Percentiles rank a stretch among this genome's conserved stretches.
phyloP scores from a whole-genome alignment of 1,284 basidiomycete species.

The Rhodotorula glutinis region DNA sequence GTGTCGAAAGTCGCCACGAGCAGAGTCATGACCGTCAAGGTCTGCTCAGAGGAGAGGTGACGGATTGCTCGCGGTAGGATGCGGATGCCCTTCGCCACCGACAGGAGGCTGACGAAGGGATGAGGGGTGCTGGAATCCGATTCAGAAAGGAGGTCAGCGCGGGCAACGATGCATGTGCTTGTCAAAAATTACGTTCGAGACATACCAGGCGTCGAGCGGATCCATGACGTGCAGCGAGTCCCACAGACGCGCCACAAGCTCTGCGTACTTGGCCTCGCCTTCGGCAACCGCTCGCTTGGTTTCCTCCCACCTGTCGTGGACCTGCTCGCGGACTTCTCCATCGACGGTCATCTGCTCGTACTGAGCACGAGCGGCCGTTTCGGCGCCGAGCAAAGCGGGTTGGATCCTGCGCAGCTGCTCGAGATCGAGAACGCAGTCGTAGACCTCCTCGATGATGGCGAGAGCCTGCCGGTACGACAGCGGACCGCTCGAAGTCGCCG shows the following conservation, averaged over 20 bases:
- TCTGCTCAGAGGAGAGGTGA: constrained; percentile 74
- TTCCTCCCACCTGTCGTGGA: constrained; percentile 18
- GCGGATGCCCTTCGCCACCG: constrained; percentile 87
- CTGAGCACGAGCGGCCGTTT: constrained; percentile 55
- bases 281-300: constrained; percentile 27
- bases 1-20: constrained; percentile 91
- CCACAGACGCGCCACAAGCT: constrained; percentile 71
- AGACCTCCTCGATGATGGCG: constrained; percentile 77
- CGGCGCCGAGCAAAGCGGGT: constrained; percentile 53
- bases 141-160: too few relatives aligned
- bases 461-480: constrained; percentile 73
- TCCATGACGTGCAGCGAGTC: constrained; percentile 77
- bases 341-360: constrained; percentile 56
- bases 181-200: too few relatives aligned
- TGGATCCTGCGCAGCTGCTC: constrained; percentile 83
- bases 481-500: constrained; percentile 47
- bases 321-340: constrained; percentile 25
- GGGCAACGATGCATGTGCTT: too few relatives aligned
- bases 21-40: constrained; percentile 82
- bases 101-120: constrained; percentile 90
- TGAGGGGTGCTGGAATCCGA: constrained; percentile 69
- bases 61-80: constrained; percentile 84
- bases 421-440: constrained; percentile 76
- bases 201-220: constrained; percentile 81
- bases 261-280: constrained; percentile 61